Evolutionary conservation across 1,284 basidiomycete genomes (phyloP).

Genomic region (Rhodotorula sp.): DNA sequence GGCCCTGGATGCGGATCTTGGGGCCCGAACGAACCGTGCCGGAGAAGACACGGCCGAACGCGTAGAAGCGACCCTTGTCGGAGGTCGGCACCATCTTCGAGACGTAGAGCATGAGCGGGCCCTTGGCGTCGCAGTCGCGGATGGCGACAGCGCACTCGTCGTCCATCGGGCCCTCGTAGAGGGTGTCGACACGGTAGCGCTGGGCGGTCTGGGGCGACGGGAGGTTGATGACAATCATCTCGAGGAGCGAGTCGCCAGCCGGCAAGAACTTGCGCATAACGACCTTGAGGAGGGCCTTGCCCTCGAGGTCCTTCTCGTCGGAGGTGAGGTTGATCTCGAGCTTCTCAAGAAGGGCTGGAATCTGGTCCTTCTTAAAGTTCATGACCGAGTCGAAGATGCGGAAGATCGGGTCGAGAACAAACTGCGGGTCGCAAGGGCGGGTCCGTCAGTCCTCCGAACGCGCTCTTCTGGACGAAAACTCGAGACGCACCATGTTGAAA

Average conservation of each 20-base stretch:
- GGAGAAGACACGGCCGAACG: constrained; percentile 99
- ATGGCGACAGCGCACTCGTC: constrained; percentile 99
- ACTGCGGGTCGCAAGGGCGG: constrained; percentile 69
- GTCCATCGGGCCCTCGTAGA: constrained; percentile 99
- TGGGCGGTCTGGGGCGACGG: constrained; percentile 95
- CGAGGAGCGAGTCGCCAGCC: constrained; percentile 95
- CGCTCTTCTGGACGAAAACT: not conserved
- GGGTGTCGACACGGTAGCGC: constrained; percentile 97
- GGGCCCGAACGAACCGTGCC: constrained; percentile 94
- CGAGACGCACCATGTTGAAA: constrained; percentile 52
- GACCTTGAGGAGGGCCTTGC: constrained; percentile 95
- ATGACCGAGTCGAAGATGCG: constrained; percentile 98
- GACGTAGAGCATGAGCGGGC: constrained; percentile 96
- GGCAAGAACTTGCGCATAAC: constrained; percentile 99
- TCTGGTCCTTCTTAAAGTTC: constrained; percentile 99
- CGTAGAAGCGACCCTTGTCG: constrained; percentile 99
- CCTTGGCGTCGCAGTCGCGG: constrained; percentile 96
- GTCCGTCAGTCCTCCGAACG: not conserved
- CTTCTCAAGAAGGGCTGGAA: constrained; percentile 86
- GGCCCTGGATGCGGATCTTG: constrained; percentile 99
- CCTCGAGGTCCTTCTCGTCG: constrained; percentile 93
- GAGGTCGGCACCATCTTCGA: constrained; percentile 99
- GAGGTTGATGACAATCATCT: constrained; percentile 99
- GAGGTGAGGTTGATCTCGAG: constrained; percentile 87
- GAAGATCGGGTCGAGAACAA: constrained; percentile 99